Conservation (phyloP, 192 early-diverging fungal species). For the Dissophora ornata region DNA sequence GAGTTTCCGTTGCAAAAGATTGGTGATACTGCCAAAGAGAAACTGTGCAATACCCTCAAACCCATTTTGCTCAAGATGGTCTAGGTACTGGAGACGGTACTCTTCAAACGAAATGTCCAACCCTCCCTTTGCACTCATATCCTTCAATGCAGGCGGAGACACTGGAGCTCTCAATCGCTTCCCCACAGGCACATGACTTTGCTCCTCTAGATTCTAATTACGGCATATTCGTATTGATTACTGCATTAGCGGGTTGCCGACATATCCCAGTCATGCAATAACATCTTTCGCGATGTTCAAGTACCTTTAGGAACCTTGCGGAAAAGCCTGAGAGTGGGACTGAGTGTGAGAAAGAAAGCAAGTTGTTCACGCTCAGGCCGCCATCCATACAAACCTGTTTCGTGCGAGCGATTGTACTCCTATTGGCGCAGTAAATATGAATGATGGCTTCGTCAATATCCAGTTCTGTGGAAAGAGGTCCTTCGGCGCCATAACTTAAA, state of each 20-base stretch:
- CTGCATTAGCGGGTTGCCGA: no score
- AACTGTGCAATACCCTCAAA: constrained; percentile 53
- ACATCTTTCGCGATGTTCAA: neutral
- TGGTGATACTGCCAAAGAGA: constrained; percentile 42
- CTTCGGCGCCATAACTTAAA: neutral
- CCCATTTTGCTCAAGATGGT: constrained; percentile 45
- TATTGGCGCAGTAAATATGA: neutral
- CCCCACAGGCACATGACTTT: constrained; percentile 19
- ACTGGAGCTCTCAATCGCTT: constrained; percentile 27
- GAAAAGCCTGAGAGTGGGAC: constrained; percentile 51
- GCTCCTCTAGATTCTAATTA: constrained; percentile 15
- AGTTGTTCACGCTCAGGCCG: constrained; percentile 26
- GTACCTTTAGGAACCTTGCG: constrained; percentile 53
- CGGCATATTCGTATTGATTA: no score
- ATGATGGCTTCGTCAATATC: neutral
- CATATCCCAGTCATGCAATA: no score
- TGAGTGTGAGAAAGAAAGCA: constrained; percentile 56
- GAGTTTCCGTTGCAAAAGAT: constrained; percentile 24
- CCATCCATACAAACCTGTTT: constrained; percentile 22
- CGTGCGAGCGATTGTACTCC: neutral
- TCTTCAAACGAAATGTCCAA: constrained; percentile 47
- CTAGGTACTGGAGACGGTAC: constrained; percentile 55
- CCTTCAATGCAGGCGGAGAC: constrained; percentile 20
- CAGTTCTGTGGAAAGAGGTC: neutral
- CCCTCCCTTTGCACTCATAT: constrained; percentile 33